Base-by-base conservation (phyloP, 2,329 filamentous ascomycete genomes). In the Graphiopsis chlorocephala region DNA sequence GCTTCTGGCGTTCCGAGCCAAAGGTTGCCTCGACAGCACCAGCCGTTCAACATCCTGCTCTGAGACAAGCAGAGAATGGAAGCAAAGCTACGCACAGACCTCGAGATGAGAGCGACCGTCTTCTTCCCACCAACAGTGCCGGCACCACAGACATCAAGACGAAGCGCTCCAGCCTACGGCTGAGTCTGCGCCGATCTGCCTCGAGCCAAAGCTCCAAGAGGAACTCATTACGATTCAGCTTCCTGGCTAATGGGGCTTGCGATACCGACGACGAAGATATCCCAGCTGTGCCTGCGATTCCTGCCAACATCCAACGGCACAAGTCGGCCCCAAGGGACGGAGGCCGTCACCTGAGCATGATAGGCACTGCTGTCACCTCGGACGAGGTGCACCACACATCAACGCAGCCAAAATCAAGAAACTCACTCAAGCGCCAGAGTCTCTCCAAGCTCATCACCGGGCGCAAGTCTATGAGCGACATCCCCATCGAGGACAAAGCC, bases 151-250 rank as follows among this genome's bases (percentile, higher is more conserved):
- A 52, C 12, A 45, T 45, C 48, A 62, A 45, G 17, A 12, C 60
- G 1, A 62, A 62, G n/a, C 60, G 60, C 15, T 55, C 33, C 23
- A 53, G 60, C 25, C 35, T 31, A 20, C 33, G 60, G 7, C 17
- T 62, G 33, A 62, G 47, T n/a, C n/a, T 62, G 23, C 47, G 35
- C 11, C 31, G 60, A 4, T 42, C 31, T 3, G 35, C 17, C 12
- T 62, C 48, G 5, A 55, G 60, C 60, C 31, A 62, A 35, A 55
- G 60, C 48, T 52, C 58, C n/a, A 61, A 26, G 20, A 61, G 38
- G 58, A 62, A 53, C n/a, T 58, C 55, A 4, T 58, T 58, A 17
- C 31, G 60, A 45, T 52, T 62, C 47, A 62, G 60, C 60, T 62
- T 38, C 47, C 33, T 62, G 17, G 48, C 47, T 29, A 33, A 23